Conservation (phyloP, 768 basidiomycete genomes). For the Boletus pseudopeckii region DNA sequence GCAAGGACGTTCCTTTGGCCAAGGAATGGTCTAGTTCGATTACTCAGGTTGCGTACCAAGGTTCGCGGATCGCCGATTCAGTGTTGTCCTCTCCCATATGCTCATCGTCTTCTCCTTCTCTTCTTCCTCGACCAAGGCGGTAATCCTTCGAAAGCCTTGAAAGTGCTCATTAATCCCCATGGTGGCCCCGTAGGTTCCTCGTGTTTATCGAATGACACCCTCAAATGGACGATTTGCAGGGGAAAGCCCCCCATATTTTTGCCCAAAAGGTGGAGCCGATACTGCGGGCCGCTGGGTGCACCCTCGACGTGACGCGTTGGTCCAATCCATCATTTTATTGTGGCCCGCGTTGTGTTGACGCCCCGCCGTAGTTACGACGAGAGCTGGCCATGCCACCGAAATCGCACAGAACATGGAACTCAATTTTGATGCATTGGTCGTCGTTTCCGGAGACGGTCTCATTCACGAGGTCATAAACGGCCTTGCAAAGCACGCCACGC, state of each 20-base stretch:
- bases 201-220: not conserved
- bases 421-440: conserved; percentile 66
- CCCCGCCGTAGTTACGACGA: conserved; percentile 52
- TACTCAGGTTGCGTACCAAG: conserved; percentile 59
- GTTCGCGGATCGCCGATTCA: conserved; percentile 26
- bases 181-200: conserved; percentile 63
- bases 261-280: conserved; percentile 65
- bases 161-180: conserved; percentile 74
- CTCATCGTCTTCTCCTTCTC: conserved; percentile 3
- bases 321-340: not conserved
- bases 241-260: conserved; percentile 56
- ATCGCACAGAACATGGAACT: conserved; percentile 55
- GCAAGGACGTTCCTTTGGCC: conserved; percentile 33
- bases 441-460: conserved; percentile 82
- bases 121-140: conserved; percentile 35
- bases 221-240: conserved; percentile 38
- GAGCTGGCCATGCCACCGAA: conserved; percentile 61
- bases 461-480: conserved; percentile 85
- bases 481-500: conserved; percentile 61
- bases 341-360: not conserved
- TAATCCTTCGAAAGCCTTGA: conserved; percentile 53
- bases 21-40: conserved; percentile 53
- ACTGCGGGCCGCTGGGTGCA: conserved; percentile 62
- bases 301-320: conserved; percentile 61
- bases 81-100: not conserved